Percentiles rank a stretch among this genome's conserved stretches.
Conservation (phyloP, 768 basidiomycete genomes). For the Xerocomellus chrysenteron region DNA sequence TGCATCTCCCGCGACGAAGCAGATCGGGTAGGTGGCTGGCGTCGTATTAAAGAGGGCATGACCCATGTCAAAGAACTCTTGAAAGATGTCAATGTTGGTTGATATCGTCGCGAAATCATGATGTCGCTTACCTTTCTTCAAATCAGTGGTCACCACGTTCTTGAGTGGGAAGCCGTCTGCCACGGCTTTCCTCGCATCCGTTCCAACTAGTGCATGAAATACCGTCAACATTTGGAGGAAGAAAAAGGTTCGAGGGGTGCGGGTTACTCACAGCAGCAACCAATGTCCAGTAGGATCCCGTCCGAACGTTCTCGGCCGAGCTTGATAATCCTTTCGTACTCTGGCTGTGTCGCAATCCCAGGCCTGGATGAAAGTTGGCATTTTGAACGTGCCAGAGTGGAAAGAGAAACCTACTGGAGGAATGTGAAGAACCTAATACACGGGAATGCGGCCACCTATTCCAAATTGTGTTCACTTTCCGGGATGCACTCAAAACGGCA, state of each 20-base stretch:
- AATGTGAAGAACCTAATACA: constrained; percentile 30
- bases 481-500: not conserved
- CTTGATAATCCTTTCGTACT: constrained; percentile 30
- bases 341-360: constrained; percentile 10
- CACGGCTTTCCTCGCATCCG: constrained; percentile 41
- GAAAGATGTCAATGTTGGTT: not conserved
- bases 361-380: constrained; percentile 2
- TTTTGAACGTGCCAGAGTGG: not conserved
- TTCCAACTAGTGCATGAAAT: constrained; percentile 15
- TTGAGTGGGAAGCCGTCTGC: constrained; percentile 43
- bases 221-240: not conserved
- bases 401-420: constrained; percentile 12
- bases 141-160: constrained; percentile 40
- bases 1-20: constrained; percentile 55
- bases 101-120: not conserved
- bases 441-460: constrained; percentile 27
- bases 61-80: constrained; percentile 58
- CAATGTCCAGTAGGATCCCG: constrained; percentile 45
- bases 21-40: constrained; percentile 47
- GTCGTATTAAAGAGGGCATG: constrained; percentile 61
- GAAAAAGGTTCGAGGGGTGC: not conserved
- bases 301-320: constrained; percentile 37
- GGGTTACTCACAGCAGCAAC: constrained; percentile 42
- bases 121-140: constrained; percentile 29
- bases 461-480: not conserved